Evolutionary conservation across 2,329 filamentous ascomycete genomes (phyloP).

Genomic region (Ascochyta fabae): DNA sequence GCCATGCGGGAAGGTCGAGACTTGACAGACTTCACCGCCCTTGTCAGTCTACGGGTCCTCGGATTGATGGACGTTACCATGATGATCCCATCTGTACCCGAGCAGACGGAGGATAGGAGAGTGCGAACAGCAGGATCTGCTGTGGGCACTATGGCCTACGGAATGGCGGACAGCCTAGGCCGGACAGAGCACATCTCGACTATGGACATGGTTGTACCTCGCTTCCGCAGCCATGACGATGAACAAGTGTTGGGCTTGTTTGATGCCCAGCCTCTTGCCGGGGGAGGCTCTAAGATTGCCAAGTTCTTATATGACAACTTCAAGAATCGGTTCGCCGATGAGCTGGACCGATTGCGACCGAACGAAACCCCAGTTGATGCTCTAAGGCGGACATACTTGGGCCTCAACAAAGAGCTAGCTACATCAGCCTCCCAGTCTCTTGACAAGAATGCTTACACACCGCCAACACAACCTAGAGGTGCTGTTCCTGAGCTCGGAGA

Average conservation of each 20-base stretch:
- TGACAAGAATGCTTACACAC: slow-evolving; percentile 64
- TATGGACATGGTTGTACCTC: slow-evolving; percentile 91
- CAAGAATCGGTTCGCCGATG: slow-evolving; percentile 79
- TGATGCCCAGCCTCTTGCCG: slow-evolving; percentile 88
- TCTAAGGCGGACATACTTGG: slow-evolving; percentile 82
- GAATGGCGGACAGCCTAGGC: slow-evolving; percentile 95
- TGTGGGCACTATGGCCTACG: slow-evolving; percentile 89
- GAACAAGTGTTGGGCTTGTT: slow-evolving; percentile 95
- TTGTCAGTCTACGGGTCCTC: slow-evolving; percentile 83
- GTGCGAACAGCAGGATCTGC: slow-evolving; percentile 96
- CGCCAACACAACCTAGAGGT: slow-evolving; percentile 64
- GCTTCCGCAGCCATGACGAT: slow-evolving; percentile 86
- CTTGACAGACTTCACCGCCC: slow-evolving; percentile 87
- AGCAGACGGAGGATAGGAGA: slow-evolving; percentile 92
- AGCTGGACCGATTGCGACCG: slow-evolving; percentile 75
- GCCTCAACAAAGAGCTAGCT: slow-evolving; percentile 92
- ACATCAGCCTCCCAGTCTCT: slow-evolving; percentile 80
- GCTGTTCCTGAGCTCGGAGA: slow-evolving; percentile 81
- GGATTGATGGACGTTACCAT: slow-evolving; percentile 98
- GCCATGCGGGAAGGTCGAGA: slow-evolving; percentile 64
- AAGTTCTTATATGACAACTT: slow-evolving; percentile 98
- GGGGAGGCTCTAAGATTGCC: slow-evolving; percentile 90
- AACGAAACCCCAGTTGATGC: slow-evolving; percentile 83
- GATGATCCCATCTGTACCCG: slow-evolving; percentile 89
- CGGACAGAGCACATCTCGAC: slow-evolving; percentile 94